Evolutionary conservation across 148 eudicot genomes (phyloP), one percentile per base, ranked within the genome.

Genomic region (Agrostemma githago): DNA sequence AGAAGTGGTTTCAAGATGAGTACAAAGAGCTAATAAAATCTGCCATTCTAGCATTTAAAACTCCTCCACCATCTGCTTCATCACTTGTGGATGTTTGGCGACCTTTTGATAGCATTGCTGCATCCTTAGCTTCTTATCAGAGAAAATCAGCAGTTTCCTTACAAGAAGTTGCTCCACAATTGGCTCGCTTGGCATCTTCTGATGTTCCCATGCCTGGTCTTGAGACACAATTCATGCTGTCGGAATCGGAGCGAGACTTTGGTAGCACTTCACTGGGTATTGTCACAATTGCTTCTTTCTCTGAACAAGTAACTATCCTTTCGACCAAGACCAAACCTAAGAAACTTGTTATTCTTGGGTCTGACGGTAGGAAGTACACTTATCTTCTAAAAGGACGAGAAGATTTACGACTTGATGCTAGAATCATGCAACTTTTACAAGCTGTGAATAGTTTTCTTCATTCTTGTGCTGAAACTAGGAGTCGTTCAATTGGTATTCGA

Each of bases 201-300:
- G 90, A 90, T 78, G 89, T 93, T 79, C 99, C 99, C 72, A 95
- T 95, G 99, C 99, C 99, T 84, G 99, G 99, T 46, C 91, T 90
- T 80, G 98, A 95, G 88, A 95, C 85, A 77, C 93, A 87, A 83
- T 83, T 82, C 57, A 77, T 82, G 82, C 59, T 82, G 58, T 81
- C 92, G 73, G 97, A 92, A 82, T 77, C 92, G 68, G 88, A 86
- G 66, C 65, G 78, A 69, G 85, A 76, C 42, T 76, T 78, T 8
- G 68, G 78, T 62, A 78, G 84, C 73, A 74, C 79, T 74, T 77
- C 82, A 62, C 82, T 83, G 60, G 99, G 93, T 74, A 89, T 89
- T 72, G 90, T 90, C 72, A 92, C 92, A 71, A 85, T 95, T 79
- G 85, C 94, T 80, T 95, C 99, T 76, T 92, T 95, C 81, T 90